Evolutionary conservation across 495 filamentous ascomycete genomes (phyloP).

Genomic region (Penicillium robsamsonii): DNA sequence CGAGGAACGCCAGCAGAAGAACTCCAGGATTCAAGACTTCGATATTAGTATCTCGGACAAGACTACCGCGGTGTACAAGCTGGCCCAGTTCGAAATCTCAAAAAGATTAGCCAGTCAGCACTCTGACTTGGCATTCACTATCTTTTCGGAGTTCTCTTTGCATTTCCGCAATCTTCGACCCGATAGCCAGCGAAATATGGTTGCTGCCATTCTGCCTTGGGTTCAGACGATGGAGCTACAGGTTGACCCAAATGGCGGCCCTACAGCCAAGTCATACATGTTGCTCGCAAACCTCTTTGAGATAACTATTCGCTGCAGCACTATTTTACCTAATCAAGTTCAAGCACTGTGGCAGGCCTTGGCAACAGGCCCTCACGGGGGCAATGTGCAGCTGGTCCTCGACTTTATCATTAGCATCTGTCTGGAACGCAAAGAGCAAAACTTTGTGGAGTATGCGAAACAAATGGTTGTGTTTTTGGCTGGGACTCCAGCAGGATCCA

Average conservation of each 20-base stretch:
- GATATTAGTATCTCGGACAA: slow-evolving; percentile 98
- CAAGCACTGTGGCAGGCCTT: slow-evolving; percentile 97
- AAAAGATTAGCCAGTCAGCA: slow-evolving; percentile 86
- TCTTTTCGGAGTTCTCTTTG: slow-evolving; percentile 90
- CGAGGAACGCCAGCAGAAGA: slow-evolving; percentile 80
- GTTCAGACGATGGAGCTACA: slow-evolving; percentile 91
- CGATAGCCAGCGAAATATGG: slow-evolving; percentile 85
- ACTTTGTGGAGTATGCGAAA: slow-evolving; percentile 95
- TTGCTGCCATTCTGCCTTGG: slow-evolving; percentile 93
- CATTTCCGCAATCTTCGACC: slow-evolving; percentile 84
- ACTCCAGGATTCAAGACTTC: slow-evolving; percentile 89
- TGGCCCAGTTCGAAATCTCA: slow-evolving; percentile 95
- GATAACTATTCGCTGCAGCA: slow-evolving; percentile 90
- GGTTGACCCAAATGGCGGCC: slow-evolving; percentile 90
- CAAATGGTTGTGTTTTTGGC: slow-evolving; percentile 96
- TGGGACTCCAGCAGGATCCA: slow-evolving; percentile 83
- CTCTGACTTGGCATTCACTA: slow-evolving; percentile 80
- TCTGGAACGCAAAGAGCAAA: slow-evolving; percentile 89
- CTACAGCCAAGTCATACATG: slow-evolving; percentile 89
- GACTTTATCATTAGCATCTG: slow-evolving; percentile 95
- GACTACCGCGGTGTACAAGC: slow-evolving; percentile 95
- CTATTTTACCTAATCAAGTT: slow-evolving; percentile 88
- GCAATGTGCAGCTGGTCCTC: slow-evolving; percentile 92
- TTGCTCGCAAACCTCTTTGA: slow-evolving; percentile 93
- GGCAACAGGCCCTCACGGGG: slow-evolving; percentile 86